Evolutionary conservation across 83 land plant species (phyloP).

Genomic region (Larix sibirica): DNA sequence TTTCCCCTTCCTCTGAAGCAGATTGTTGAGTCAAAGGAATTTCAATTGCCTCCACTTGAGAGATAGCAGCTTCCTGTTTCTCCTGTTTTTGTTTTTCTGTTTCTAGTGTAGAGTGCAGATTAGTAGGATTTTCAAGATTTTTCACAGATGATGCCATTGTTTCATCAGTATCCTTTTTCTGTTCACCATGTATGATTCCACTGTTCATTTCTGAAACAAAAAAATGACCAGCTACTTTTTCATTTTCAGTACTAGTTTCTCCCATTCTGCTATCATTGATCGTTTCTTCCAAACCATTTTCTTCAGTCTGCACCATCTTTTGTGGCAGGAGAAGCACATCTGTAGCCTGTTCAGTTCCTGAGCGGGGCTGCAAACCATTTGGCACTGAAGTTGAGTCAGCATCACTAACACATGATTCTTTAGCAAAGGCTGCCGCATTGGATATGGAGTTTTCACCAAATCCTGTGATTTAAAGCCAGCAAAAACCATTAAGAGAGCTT

Average conservation of each 20-base stretch:
- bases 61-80: neutral
- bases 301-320: neutral
- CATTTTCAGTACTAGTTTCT: neutral
- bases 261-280: neutral
- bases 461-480: constrained; percentile 6
- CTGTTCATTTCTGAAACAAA: neutral
- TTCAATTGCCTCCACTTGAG: neutral
- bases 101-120: neutral
- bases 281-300: constrained; percentile 3
- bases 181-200: constrained; percentile 4
- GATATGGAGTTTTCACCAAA: neutral
- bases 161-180: neutral
- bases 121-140: neutral
- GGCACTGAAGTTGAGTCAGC: neutral
- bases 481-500: constrained; percentile 2
- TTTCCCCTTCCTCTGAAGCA: neutral
- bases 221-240: neutral
- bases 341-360: constrained; percentile 2
- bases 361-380: neutral
- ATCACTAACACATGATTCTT: neutral
- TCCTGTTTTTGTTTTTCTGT: neutral
- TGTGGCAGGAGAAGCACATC: neutral
- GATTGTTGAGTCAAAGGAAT: neutral
- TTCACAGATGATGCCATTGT: neutral
- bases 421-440: neutral